Evolutionary conservation across 2,329 filamentous ascomycete species (phyloP).

Genomic region (Aspergillaceae sp.): DNA sequence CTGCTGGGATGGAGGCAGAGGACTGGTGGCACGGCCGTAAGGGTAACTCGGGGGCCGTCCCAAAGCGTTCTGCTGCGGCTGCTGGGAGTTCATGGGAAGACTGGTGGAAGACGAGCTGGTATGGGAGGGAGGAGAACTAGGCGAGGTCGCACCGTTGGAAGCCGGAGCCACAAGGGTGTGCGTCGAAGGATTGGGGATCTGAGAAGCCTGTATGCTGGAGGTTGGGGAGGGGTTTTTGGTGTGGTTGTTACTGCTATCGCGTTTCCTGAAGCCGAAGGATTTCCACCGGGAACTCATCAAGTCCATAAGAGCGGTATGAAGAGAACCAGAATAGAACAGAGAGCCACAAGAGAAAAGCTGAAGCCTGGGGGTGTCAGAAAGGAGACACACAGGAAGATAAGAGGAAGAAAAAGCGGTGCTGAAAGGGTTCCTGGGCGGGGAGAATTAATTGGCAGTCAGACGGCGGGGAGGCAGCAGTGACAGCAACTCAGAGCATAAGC

Average conservation of each 20-base stretch:
- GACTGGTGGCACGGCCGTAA: conserved; percentile 47
- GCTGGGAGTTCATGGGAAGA: conserved; percentile 46
- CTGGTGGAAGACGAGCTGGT: conserved; percentile 42
- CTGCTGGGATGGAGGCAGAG: conserved; percentile 40
- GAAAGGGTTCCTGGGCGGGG: too few species aligned
- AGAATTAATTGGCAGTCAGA: too few species aligned
- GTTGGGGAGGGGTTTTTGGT: not conserved
- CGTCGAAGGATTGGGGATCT: conserved; percentile 11
- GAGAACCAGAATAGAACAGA: not conserved
- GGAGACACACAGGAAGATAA: not conserved
- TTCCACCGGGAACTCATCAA: conserved; percentile 46
- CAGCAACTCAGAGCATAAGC: too few species aligned
- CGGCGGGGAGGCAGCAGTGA: too few species aligned
- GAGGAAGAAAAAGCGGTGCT: not conserved
- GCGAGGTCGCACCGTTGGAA: conserved; percentile 22
- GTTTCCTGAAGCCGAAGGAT: conserved; percentile 42
- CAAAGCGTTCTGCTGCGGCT: conserved; percentile 39
- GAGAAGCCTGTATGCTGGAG: not conserved
- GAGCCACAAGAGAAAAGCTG: not conserved
- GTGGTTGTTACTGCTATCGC: conserved; percentile 39
- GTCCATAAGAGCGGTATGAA: conserved; percentile 30
- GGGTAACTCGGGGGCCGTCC: conserved; percentile 58
- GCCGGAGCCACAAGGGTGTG: conserved; percentile 26
- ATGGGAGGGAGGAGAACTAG: conserved; percentile 29
- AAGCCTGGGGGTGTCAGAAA: not conserved